Evolutionary conservation across 2,329 filamentous ascomycete species (phyloP).

Genomic region (Paecilomyces fulvus): DNA sequence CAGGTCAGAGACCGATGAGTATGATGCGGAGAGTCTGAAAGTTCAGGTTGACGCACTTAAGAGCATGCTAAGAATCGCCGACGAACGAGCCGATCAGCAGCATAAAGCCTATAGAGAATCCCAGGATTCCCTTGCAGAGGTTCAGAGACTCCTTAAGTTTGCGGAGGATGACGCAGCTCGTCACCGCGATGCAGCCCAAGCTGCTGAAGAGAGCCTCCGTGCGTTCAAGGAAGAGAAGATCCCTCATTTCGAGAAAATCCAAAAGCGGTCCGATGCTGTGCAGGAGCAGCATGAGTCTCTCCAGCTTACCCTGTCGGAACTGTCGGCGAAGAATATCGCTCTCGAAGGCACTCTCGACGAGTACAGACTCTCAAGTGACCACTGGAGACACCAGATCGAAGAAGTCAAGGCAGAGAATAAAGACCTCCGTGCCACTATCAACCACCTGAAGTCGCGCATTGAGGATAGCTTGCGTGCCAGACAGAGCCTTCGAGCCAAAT

Average conservation of each 20-base stretch:
- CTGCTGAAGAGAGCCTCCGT: constrained; percentile 57
- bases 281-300: constrained; percentile 57
- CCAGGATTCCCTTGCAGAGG: constrained; percentile 64
- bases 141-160: constrained; percentile 60
- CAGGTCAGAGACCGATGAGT: constrained; percentile 44
- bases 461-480: constrained; percentile 79
- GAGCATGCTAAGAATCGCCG: constrained; percentile 56
- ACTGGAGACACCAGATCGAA: constrained; percentile 52
- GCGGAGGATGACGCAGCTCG: constrained; percentile 49
- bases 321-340: constrained; percentile 52
- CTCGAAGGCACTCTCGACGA: constrained; percentile 56
- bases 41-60: constrained; percentile 60
- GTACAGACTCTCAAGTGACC: constrained; percentile 52
- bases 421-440: constrained; percentile 64
- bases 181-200: constrained; percentile 46
- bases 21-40: constrained; percentile 42
- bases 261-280: constrained; percentile 59
- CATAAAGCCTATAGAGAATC: constrained; percentile 54
- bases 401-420: constrained; percentile 55
- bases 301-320: constrained; percentile 43
- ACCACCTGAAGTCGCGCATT: constrained; percentile 66
- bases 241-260: constrained; percentile 53
- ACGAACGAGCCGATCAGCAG: constrained; percentile 57
- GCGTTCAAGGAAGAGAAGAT: constrained; percentile 62
- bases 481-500: constrained; percentile 74